A percentile compares a stretch with the other conserved stretches of the same genome.
Evolutionary conservation across 129 eudicot genomes (phyloP).

Genomic region (Smallanthus sonchifolius): DNA sequence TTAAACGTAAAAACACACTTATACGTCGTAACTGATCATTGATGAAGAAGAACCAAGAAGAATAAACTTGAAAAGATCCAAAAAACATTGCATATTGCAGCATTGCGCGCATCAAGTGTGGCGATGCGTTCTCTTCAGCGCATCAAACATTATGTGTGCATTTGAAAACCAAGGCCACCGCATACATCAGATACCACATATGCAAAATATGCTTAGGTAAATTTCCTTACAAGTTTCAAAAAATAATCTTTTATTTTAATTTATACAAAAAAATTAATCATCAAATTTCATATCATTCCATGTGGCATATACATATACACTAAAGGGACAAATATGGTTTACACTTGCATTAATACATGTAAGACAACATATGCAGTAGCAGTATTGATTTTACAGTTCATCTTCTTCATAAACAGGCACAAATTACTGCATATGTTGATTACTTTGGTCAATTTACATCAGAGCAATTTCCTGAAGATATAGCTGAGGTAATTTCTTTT

Average conservation of each 20-base stretch:
- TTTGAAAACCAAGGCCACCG: no score
- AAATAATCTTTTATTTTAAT: background rate
- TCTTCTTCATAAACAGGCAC: conserved; percentile 43
- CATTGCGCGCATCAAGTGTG: no score
- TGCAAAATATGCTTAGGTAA: background rate
- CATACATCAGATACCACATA: background rate
- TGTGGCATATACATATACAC: background rate
- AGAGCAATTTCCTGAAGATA: conserved; percentile 84
- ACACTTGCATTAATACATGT: background rate
- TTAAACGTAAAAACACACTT: no score
- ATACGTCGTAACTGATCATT: no score
- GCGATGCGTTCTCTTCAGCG: no score
- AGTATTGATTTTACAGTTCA: background rate
- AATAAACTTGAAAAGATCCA: no score
- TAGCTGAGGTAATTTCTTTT: conserved; percentile 56
- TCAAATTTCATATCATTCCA: background rate
- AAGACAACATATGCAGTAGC: background rate
- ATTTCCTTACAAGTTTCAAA: background rate
- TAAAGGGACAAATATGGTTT: background rate
- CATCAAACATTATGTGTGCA: no score
- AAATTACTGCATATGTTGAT: conserved; percentile 84
- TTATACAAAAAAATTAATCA: background rate
- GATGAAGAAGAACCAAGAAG: no score
- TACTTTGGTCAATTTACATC: conserved; percentile 92
- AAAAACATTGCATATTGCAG: no score